Evolutionary conservation across 2,329 filamentous ascomycete genomes (phyloP).

Genomic region (Neofusicoccum laricinum): DNA sequence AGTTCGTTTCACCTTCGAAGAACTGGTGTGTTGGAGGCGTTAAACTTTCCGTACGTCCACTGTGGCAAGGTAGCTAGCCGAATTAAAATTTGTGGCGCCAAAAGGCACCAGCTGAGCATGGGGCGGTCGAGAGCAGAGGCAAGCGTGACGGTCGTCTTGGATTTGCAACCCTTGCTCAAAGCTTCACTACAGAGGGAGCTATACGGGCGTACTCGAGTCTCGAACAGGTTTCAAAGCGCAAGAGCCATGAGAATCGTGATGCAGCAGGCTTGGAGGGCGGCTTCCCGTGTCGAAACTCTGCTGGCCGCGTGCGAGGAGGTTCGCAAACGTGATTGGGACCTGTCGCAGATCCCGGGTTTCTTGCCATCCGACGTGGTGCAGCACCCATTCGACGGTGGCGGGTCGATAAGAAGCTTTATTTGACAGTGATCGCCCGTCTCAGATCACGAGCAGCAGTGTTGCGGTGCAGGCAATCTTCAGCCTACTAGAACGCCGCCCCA

Average conservation of each 20-base stretch:
- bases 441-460: not conserved
- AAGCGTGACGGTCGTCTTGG: not conserved
- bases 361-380: not conserved
- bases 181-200: not conserved
- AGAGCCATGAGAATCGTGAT: not conserved
- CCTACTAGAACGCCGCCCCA: not conserved
- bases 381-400: not conserved
- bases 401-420: slow-evolving; percentile 5
- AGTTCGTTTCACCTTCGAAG: not conserved
- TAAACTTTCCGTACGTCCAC: not conserved
- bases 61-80: not conserved
- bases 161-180: not conserved
- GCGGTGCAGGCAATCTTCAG: not conserved
- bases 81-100: not conserved
- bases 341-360: not conserved
- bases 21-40: not conserved
- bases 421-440: slow-evolving; percentile 12
- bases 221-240: not conserved
- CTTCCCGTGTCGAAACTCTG: not conserved
- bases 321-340: not conserved
- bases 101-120: not conserved
- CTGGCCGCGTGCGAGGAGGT: not conserved
- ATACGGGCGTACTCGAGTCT: not conserved
- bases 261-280: not conserved
- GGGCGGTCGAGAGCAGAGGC: not conserved